Conservation (phyloP, 345 rosid genomes). For the Eutrema heterophyllum region DNA sequence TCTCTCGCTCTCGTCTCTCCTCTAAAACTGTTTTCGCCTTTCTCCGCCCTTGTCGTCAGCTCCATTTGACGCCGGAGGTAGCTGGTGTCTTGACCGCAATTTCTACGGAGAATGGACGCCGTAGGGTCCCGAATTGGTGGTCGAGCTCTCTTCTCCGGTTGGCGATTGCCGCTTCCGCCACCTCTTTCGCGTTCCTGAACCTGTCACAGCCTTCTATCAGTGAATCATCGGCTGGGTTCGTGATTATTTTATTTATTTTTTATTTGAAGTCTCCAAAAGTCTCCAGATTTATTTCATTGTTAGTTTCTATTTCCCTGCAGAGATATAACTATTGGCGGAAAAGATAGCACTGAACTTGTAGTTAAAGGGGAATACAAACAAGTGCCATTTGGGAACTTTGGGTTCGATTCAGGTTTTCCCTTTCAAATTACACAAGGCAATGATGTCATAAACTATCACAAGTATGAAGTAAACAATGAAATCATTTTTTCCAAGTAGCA, state of each 20-base stretch:
- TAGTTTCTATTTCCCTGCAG: conserved; percentile 20
- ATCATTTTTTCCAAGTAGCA: no score
- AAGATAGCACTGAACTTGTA: conserved; percentile 50
- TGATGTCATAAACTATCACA: no score
- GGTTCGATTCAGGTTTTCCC: no score
- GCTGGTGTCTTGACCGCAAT: background rate
- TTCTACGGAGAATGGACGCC: background rate
- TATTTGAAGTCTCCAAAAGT: background rate
- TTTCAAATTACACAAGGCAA: no score
- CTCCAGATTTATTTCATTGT: background rate
- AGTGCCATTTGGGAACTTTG: no score
- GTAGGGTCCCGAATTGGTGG: conserved; percentile 23
- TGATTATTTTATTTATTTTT: no score
- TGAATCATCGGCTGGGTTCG: conserved; percentile 46
- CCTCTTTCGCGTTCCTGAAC: conserved; percentile 40
- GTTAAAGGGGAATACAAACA: conserved; percentile 58
- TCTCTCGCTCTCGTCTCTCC: conserved; percentile 44
- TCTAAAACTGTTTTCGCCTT: conserved; percentile 28
- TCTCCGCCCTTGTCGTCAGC: conserved; percentile 32
- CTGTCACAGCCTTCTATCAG: conserved; percentile 49
- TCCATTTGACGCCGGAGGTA: conserved; percentile 12
- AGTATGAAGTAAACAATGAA: no score
- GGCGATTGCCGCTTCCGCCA: conserved; percentile 52
- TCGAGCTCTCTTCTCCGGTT: conserved; percentile 51
- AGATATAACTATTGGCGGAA: conserved; percentile 41